These are phyloP conservation scores for Entomortierella parvispora DNA, from an alignment of 192 early-diverging fungal species.

Conservation along the genomic window DNA sequence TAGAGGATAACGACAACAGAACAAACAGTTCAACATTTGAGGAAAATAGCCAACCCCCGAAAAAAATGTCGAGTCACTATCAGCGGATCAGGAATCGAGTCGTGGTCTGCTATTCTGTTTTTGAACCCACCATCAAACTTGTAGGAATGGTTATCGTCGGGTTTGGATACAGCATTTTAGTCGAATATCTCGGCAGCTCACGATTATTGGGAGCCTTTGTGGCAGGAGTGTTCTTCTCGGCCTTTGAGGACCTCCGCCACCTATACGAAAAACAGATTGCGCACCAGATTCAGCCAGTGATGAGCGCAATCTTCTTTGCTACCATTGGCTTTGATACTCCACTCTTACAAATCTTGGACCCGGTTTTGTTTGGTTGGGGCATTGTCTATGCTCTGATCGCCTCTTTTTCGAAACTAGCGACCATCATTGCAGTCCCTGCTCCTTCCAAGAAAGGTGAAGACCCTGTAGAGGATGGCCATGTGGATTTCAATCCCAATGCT, in stretches of 20 bases:
- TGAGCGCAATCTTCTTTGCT: constrained; percentile 48
- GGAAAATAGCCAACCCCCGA: not conserved
- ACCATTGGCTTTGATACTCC: constrained; percentile 47
- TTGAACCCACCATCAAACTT: constrained; percentile 16
- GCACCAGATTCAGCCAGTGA: constrained; percentile 10
- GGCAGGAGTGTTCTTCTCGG: constrained; percentile 39
- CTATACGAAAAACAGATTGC: constrained; percentile 16
- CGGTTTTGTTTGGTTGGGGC: constrained; percentile 38
- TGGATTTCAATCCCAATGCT: not conserved
- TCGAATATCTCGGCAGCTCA: constrained; percentile 48
- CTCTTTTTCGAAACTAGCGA: constrained; percentile 25
- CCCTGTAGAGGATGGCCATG: not conserved
- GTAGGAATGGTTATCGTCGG: constrained; percentile 25
- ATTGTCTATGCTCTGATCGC: constrained; percentile 38
- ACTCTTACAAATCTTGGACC: constrained; percentile 25
- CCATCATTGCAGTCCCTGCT: constrained; percentile 10
- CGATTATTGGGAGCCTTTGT: constrained; percentile 47
- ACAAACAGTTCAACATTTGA: not conserved
- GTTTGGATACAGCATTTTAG: constrained; percentile 36
- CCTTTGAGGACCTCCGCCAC: not conserved
- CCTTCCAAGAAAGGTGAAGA: not conserved
- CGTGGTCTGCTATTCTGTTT: not conserved
- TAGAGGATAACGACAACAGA: not conserved
- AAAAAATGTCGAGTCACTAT: not conserved
- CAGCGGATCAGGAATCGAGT: not conserved